These are phyloP conservation scores for Arachnopeziza araneosa DNA, from an alignment of 2,329 filamentous ascomycete species.

Conservation along the genomic window DNA sequence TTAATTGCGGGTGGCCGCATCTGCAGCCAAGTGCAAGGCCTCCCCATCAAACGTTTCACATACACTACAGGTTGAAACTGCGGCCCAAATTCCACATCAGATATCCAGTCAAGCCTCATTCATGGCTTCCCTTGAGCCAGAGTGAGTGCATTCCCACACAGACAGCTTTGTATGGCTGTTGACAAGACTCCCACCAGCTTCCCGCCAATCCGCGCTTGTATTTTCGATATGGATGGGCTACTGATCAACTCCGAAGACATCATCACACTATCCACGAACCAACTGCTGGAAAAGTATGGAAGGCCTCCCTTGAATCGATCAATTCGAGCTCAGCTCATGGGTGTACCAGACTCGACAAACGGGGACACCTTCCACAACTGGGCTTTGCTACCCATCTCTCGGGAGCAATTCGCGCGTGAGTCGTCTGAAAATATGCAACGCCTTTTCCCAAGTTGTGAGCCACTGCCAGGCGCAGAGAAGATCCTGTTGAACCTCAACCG, in stretches of 20 bases:
- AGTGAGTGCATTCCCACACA: no score
- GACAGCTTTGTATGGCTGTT: no score
- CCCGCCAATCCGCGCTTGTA: conserved; percentile 76
- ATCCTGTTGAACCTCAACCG: conserved; percentile 55
- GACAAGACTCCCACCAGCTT: conserved; percentile 44
- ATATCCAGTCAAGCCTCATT: no score
- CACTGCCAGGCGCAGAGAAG: conserved; percentile 69
- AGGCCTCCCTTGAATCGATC: conserved; percentile 75
- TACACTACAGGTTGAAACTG: no score
- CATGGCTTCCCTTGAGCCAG: no score
- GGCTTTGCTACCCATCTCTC: conserved; percentile 74
- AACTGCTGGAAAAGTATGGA: conserved; percentile 68
- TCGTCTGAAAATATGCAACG: conserved; percentile 57
- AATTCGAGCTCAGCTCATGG: conserved; percentile 73
- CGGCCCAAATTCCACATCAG: no score
- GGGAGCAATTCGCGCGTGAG: conserved; percentile 57
- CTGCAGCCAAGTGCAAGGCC: no score
- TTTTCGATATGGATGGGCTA: conserved; percentile 98
- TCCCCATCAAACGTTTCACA: no score
- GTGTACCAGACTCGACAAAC: conserved; percentile 32
- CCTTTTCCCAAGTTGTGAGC: conserved; percentile 65
- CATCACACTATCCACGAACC: conserved; percentile 79
- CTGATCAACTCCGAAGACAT: conserved; percentile 86
- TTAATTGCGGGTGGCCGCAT: no score
- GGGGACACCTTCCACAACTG: conserved; percentile 65